phyloP scores from a whole-genome alignment of 2,329 filamentous ascomycete species.

The Paraphaeosphaeria minitans region DNA sequence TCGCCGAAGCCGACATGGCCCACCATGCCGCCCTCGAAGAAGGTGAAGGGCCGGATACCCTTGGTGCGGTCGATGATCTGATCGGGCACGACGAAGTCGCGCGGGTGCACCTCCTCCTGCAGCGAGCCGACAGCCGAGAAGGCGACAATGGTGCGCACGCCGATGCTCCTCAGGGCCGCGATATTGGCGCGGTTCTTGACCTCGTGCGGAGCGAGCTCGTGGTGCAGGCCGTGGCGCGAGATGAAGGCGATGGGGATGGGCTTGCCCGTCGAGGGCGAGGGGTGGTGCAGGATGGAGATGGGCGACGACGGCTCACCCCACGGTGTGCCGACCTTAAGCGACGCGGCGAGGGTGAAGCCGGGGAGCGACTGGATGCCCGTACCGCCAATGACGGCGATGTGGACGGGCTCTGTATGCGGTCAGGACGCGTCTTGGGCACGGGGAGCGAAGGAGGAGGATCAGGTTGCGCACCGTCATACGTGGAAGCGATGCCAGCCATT shows the following conservation, averaged over 20 bases:
- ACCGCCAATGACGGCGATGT: slow-evolving; percentile 64
- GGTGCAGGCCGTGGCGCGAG: slow-evolving; percentile 86
- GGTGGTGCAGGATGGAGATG: slow-evolving; percentile 88
- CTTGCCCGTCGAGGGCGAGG: slow-evolving; percentile 68
- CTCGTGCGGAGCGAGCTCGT: slow-evolving; percentile 91
- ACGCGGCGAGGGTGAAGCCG: slow-evolving; percentile 82
- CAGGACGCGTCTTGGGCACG: slow-evolving; percentile 14
- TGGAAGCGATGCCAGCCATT: slow-evolving; percentile 36
- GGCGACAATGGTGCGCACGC: slow-evolving; percentile 88
- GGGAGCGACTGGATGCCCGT: slow-evolving; percentile 89
- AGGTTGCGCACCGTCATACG: slow-evolving; percentile 35
- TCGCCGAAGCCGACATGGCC: slow-evolving; percentile 95
- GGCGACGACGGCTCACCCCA: slow-evolving; percentile 82
- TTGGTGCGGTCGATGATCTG: slow-evolving; percentile 98
- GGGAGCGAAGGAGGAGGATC: background rate
- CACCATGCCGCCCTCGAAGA: slow-evolving; percentile 91
- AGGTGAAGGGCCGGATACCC: slow-evolving; percentile 91
- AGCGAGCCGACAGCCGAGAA: slow-evolving; percentile 95
- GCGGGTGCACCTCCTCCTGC: slow-evolving; percentile 89
- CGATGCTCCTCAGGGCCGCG: slow-evolving; percentile 89
- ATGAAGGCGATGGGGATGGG: slow-evolving; percentile 81
- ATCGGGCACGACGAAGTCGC: slow-evolving; percentile 95
- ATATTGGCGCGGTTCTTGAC: slow-evolving; percentile 96
- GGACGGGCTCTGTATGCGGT: slow-evolving; percentile 50
- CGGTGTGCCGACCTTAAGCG: slow-evolving; percentile 77